Conservation (phyloP, 495 filamentous ascomycete genomes). For the Penicillium cataractarum region DNA sequence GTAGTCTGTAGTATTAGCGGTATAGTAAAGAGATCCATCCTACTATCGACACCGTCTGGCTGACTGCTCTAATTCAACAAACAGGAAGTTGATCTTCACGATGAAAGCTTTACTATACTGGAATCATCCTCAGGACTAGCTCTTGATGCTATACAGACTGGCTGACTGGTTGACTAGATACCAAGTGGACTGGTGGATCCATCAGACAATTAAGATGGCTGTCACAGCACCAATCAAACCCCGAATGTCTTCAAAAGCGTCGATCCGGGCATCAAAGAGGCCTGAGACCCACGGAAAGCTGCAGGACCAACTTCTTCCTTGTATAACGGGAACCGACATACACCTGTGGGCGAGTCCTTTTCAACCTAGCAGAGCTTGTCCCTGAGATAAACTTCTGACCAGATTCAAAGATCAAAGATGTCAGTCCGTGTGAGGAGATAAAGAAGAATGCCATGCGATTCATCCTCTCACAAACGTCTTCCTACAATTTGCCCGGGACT, state of each 20-base stretch:
- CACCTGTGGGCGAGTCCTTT: conserved; percentile 27
- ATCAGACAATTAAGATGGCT: conserved; percentile 31
- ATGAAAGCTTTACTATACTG: neutral
- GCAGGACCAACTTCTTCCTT: conserved; percentile 37
- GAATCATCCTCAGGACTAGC: neutral
- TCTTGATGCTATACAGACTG: neutral
- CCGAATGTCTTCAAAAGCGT: conserved; percentile 1
- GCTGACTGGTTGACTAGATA: neutral
- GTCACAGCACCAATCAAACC: conserved; percentile 26
- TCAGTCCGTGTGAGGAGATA: neutral
- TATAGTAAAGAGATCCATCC: neutral
- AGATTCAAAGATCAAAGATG: conserved; percentile 12
- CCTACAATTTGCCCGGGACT: neutral
- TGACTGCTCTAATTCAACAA: neutral
- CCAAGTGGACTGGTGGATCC: conserved; percentile 22
- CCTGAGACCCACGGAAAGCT: conserved; percentile 43
- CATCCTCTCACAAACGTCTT: conserved; percentile 8
- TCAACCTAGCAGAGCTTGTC: neutral
- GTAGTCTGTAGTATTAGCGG: conserved; percentile 24
- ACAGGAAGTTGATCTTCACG: neutral
- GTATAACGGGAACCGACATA: conserved; percentile 38
- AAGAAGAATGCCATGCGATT: neutral
- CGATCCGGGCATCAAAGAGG: conserved; percentile 38
- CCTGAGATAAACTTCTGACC: conserved; percentile 32
- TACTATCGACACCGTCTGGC: neutral